A percentile compares a stretch with the other conserved stretches of the same genome.
phyloP scores from a whole-genome alignment of 225 moss, liverwort and hornwort species.

The Physcomitrium patens region DNA sequence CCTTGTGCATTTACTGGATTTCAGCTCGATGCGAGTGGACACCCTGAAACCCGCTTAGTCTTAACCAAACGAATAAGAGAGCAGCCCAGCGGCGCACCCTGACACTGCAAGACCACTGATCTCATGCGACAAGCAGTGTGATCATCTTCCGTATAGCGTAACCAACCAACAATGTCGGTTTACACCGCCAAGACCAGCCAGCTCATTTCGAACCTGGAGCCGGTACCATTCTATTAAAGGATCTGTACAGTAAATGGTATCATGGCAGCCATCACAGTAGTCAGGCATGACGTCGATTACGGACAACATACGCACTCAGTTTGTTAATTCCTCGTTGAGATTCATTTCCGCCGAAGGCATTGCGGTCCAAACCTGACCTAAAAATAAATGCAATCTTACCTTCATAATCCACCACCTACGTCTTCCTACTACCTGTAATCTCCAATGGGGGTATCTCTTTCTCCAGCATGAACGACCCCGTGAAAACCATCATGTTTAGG shows the following conservation, averaged over 20 bases:
- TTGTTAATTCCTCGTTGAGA: neutral
- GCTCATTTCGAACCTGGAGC: conserved; percentile 23
- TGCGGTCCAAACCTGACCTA: conserved; percentile 24
- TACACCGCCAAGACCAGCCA: conserved; percentile 29
- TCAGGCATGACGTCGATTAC: conserved; percentile 21
- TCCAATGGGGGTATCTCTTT: conserved; percentile 70
- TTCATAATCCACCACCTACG: conserved; percentile 29
- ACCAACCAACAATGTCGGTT: conserved; percentile 14
- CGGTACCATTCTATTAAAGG: conserved; percentile 16
- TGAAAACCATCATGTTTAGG: conserved; percentile 95
- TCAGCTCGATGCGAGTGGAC: no score
- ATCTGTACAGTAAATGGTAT: conserved; percentile 19
- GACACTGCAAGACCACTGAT: no score
- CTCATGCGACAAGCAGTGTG: no score
- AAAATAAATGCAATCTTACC: conserved; percentile 29
- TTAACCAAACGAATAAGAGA: no score
- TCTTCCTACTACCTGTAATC: conserved; percentile 42
- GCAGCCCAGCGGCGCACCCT: no score
- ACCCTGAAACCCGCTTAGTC: no score
- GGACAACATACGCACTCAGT: conserved; percentile 7
- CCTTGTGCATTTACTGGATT: no score
- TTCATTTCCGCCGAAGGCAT: conserved; percentile 30
- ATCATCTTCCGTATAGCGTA: no score
- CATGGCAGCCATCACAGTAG: conserved; percentile 2
- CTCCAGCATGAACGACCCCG: conserved; percentile 86